Evolutionary conservation across 345 rosid species (phyloP).

Genomic region (Chamaenerion angustifolium): DNA sequence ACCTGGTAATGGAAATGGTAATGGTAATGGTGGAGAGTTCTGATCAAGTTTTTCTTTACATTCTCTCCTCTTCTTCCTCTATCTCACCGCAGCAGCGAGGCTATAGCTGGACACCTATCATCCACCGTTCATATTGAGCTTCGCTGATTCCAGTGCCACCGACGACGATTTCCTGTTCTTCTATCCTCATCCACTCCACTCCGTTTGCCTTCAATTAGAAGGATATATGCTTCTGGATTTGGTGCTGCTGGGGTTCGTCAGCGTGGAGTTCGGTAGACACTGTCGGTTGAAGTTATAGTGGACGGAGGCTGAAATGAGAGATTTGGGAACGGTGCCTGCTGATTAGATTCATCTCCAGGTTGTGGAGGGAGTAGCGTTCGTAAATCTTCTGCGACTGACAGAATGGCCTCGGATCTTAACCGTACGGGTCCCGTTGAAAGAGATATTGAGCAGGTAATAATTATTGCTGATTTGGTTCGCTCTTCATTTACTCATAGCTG

Average conservation of each 20-base stretch:
- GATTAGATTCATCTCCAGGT: slow-evolving; percentile 6
- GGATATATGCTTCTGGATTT: neutral
- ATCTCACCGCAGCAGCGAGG: slow-evolving; percentile 21
- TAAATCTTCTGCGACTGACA: slow-evolving; percentile 37
- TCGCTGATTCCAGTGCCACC: slow-evolving; percentile 6
- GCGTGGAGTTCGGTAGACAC: neutral
- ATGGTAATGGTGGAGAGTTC: neutral
- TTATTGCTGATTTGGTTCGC: neutral
- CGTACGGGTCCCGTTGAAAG: slow-evolving; percentile 76
- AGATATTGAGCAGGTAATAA: slow-evolving; percentile 82
- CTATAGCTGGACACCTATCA: slow-evolving; percentile 6
- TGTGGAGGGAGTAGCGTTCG: neutral
- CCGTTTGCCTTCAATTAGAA: slow-evolving; percentile 13
- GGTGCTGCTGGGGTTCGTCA: slow-evolving; percentile 1
- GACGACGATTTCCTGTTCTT: slow-evolving; percentile 9
- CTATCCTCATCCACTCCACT: slow-evolving; percentile 16
- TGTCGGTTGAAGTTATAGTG: neutral
- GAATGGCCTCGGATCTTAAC: slow-evolving; percentile 90
- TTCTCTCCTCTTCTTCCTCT: slow-evolving; percentile 6
- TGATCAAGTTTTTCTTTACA: neutral
- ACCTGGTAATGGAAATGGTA: no score
- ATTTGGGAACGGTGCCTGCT: neutral
- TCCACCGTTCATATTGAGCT: slow-evolving; percentile 9
- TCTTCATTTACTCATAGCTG: neutral
- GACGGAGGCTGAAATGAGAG: slow-evolving; percentile 1